Evolutionary conservation across 164 flowering plant genomes (phyloP).

Genomic region (Vitis amurensis): DNA sequence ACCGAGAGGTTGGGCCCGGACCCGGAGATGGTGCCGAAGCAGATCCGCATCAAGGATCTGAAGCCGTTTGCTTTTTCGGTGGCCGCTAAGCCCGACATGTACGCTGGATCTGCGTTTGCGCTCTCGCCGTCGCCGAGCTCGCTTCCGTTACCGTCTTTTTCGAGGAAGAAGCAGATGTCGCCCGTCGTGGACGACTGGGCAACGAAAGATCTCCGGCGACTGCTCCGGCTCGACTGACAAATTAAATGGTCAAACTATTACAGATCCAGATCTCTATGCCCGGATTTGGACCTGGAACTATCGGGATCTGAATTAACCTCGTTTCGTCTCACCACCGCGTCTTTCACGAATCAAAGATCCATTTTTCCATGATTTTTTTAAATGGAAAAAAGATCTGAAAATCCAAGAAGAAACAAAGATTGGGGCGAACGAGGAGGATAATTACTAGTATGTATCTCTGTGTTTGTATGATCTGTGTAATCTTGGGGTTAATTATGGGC

Average conservation of each 20-base stretch:
- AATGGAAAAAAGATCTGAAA: slow-evolving; percentile 20
- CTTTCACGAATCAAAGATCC: slow-evolving; percentile 10
- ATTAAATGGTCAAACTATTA: too few relatives aligned
- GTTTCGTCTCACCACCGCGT: background rate
- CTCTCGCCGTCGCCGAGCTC: slow-evolving; percentile 47
- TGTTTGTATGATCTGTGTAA: too few relatives aligned
- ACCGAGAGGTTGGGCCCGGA: slow-evolving; percentile 28
- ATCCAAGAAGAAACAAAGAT: background rate
- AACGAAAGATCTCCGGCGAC: slow-evolving; percentile 42
- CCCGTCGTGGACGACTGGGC: slow-evolving; percentile 38
- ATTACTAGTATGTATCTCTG: background rate
- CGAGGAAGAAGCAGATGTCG: slow-evolving; percentile 27
- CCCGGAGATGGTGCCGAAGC: slow-evolving; percentile 29
- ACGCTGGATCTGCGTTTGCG: slow-evolving; percentile 47
- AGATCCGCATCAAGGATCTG: slow-evolving; percentile 21
- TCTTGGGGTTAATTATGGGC: background rate
- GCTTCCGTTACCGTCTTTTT: slow-evolving; percentile 49
- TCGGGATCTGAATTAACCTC: background rate
- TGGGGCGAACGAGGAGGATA: slow-evolving; percentile 5
- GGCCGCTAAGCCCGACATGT: slow-evolving; percentile 17
- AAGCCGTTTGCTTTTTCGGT: slow-evolving; percentile 11
- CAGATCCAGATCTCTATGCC: background rate
- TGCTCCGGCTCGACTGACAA: slow-evolving; percentile 40
- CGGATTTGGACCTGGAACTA: background rate
- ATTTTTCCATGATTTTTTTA: slow-evolving; percentile 23